A percentile compares a stretch with the other conserved stretches of the same genome.
These are phyloP conservation scores for Penicillium sp. DNA, from an alignment of 2,329 filamentous ascomycete species.

Conservation along the genomic window DNA sequence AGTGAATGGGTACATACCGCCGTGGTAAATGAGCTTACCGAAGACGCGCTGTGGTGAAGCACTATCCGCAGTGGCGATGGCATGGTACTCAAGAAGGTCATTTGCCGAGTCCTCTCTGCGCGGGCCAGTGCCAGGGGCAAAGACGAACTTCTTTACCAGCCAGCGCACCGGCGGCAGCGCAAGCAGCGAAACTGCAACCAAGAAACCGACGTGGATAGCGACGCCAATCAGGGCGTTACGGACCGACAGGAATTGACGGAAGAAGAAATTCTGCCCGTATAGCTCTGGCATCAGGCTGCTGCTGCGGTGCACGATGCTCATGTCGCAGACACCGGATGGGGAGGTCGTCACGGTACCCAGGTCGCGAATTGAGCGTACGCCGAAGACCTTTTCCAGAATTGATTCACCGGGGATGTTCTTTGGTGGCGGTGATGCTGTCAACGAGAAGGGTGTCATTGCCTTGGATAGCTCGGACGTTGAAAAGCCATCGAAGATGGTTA, in stretches of 20 bases:
- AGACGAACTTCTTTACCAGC: constrained; percentile 48
- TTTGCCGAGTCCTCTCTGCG: constrained; percentile 42
- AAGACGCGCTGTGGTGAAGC: constrained; percentile 38
- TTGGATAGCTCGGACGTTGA: constrained; percentile 48
- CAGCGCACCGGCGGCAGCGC: constrained; percentile 54
- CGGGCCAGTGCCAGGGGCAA: constrained; percentile 52
- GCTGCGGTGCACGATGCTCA: constrained; percentile 58
- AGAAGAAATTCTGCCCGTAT: constrained; percentile 59
- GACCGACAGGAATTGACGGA: constrained; percentile 56
- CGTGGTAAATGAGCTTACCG: constrained; percentile 43
- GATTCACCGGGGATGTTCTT: constrained; percentile 33
- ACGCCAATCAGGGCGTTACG: constrained; percentile 50
- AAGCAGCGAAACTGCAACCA: constrained; percentile 48
- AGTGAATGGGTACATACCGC: constrained; percentile 45
- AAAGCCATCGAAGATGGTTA: constrained; percentile 54
- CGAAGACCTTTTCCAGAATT: constrained; percentile 41
- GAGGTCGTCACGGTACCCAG: constrained; percentile 59
- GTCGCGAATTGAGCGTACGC: constrained; percentile 54
- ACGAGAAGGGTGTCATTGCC: constrained; percentile 51
- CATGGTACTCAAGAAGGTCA: constrained; percentile 44
- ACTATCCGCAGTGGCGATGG: constrained; percentile 45
- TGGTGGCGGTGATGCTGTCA: constrained; percentile 45
- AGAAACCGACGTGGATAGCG: constrained; percentile 50
- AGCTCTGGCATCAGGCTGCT: constrained; percentile 58
- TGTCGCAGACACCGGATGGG: constrained; percentile 52